These are phyloP conservation scores for Entophlyctis luteolus DNA, from an alignment of 192 early-diverging fungal species.

Conservation along the genomic window DNA sequence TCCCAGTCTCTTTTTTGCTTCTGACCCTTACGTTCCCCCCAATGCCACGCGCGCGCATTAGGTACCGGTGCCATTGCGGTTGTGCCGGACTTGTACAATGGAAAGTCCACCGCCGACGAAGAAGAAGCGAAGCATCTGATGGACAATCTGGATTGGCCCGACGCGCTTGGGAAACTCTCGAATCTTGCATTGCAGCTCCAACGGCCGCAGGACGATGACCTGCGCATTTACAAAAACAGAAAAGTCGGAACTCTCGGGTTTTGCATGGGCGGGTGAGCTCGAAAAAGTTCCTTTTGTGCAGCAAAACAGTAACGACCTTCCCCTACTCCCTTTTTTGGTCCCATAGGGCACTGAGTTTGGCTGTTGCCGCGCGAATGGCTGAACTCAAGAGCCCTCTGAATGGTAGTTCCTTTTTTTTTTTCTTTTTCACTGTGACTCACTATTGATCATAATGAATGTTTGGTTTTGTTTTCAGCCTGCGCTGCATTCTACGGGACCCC, in stretches of 20 bases:
- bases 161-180: conserved; percentile 21
- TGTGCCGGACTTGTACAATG: conserved; percentile 50
- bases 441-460: background rate
- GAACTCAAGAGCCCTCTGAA: conserved; percentile 12
- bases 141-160: conserved; percentile 45
- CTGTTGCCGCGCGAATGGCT: conserved; percentile 34
- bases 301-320: background rate
- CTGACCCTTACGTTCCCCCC: background rate
- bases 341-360: conserved; percentile 32
- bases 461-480: conserved; percentile 8
- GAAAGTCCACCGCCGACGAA: conserved; percentile 40
- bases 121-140: conserved; percentile 53
- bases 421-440: too few relatives aligned
- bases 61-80: conserved; percentile 36
- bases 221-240: conserved; percentile 9
- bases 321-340: background rate
- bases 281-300: background rate
- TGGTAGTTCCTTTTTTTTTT: background rate
- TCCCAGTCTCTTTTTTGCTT: background rate
- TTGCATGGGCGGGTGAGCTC: conserved; percentile 47
- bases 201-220: conserved; percentile 12
- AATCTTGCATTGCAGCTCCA: background rate
- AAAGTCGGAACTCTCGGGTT: conserved; percentile 47
- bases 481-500: conserved; percentile 30
- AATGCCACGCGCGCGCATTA: background rate